Evolutionary conservation across 2,329 filamentous ascomycete species (phyloP).

Genomic region (Ophiosphaerella narmari): DNA sequence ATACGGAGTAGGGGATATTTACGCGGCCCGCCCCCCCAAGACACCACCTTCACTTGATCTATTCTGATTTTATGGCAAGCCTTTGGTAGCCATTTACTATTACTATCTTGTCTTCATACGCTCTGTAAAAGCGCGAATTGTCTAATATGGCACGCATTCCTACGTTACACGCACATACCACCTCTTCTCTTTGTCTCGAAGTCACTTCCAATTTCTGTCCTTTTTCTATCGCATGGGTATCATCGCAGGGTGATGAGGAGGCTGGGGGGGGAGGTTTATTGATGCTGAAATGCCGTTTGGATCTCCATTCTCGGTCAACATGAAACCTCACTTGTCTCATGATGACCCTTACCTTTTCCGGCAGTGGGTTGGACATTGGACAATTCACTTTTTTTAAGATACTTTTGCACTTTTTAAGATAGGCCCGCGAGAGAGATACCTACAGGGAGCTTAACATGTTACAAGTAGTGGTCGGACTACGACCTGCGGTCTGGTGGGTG

Average conservation of each 20-base stretch:
- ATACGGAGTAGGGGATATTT: constrained; percentile 23
- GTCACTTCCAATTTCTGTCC: constrained; percentile 2
- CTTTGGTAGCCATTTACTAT: constrained; percentile 13
- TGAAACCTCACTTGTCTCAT: constrained; percentile 23
- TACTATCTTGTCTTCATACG: constrained; percentile 7
- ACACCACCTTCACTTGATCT: constrained; percentile 26
- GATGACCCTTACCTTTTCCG: constrained; percentile 6
- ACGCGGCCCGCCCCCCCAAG: constrained; percentile 14
- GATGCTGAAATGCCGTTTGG: constrained; percentile 12
- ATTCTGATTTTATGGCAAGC: constrained; percentile 17
- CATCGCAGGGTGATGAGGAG: background rate
- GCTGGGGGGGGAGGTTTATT: constrained; percentile 1
- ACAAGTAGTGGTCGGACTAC: too few species aligned
- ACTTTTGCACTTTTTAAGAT: background rate
- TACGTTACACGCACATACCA: constrained; percentile 17
- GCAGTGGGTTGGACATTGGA: background rate
- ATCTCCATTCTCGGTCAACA: constrained; percentile 5
- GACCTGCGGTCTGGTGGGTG: too few species aligned
- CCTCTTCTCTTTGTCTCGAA: constrained; percentile 3
- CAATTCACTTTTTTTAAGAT: constrained; percentile 1
- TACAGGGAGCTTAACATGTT: too few species aligned
- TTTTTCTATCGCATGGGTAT: background rate
- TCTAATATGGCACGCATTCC: constrained; percentile 31
- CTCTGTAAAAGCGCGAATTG: constrained; percentile 29
- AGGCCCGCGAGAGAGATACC: too few species aligned